These are phyloP conservation scores for Lipomyces sp. DNA, from an alignment of 805 yeast species.

Conservation along the genomic window DNA sequence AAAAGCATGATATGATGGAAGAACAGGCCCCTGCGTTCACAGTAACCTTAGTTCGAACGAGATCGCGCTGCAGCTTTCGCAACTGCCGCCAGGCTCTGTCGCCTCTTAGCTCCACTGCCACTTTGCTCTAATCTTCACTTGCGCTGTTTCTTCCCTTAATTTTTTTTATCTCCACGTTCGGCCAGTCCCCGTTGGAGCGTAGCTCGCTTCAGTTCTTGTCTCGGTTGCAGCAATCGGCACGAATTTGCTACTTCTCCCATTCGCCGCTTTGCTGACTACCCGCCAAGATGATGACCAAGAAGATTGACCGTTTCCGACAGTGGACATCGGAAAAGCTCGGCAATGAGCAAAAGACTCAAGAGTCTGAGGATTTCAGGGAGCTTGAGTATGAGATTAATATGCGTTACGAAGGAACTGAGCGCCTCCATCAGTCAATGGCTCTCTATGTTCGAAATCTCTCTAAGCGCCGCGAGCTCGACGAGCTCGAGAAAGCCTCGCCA, in stretches of 20 bases:
- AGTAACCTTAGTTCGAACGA: background rate
- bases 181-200: background rate
- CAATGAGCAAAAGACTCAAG: slow-evolving; percentile 39
- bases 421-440: slow-evolving; percentile 35
- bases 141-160: background rate
- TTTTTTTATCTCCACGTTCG: background rate
- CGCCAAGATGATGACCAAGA: slow-evolving; percentile 32
- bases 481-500: slow-evolving; percentile 37
- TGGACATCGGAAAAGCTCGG: slow-evolving; percentile 40
- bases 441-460: slow-evolving; percentile 37
- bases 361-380: slow-evolving; percentile 39
- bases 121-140: slow-evolving; percentile 5
- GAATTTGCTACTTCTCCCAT: background rate
- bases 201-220: background rate
- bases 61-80: slow-evolving; percentile 15
- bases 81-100: slow-evolving; percentile 7
- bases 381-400: slow-evolving; percentile 37
- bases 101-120: background rate
- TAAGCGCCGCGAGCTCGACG: slow-evolving; percentile 39
- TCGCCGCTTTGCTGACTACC: background rate
- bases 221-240: background rate
- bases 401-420: slow-evolving; percentile 38
- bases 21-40: slow-evolving; percentile 5
- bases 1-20: background rate
- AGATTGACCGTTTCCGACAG: slow-evolving; percentile 37